phyloP scores from a whole-genome alignment of 805 yeast genomes.

The Wickerhamiella sergipiensis region DNA sequence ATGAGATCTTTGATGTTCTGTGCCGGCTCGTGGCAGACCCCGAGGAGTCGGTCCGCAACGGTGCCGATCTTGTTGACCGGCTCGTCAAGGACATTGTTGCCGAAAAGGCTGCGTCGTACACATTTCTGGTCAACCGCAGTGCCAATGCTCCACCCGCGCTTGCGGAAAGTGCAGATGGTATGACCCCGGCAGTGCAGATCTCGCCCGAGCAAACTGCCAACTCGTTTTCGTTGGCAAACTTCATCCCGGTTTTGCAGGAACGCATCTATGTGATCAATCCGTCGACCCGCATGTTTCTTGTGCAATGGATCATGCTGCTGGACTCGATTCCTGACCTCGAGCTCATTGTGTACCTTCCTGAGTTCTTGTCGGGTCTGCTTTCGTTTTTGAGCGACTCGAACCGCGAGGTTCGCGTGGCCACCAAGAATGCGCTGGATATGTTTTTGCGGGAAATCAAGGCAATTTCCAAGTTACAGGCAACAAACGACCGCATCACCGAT shows the following conservation, averaged over 20 bases:
- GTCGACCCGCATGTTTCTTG: constrained; percentile 77
- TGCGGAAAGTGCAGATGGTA: constrained; percentile 39
- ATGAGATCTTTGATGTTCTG: constrained; percentile 86
- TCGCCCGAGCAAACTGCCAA: constrained; percentile 33
- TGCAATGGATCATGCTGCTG: constrained; percentile 85
- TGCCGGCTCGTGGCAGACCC: constrained; percentile 83
- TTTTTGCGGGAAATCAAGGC: constrained; percentile 70
- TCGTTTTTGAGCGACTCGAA: constrained; percentile 71
- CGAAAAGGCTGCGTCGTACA: constrained; percentile 82
- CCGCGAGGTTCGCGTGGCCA: constrained; percentile 74
- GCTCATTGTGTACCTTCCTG: constrained; percentile 73
- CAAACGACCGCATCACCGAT: neutral
- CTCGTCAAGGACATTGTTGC: constrained; percentile 88
- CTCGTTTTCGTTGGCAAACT: constrained; percentile 70
- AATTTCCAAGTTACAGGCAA: constrained; percentile 50
- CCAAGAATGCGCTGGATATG: constrained; percentile 61
- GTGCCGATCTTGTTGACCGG: constrained; percentile 85
- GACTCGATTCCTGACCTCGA: constrained; percentile 90
- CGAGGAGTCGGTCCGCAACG: constrained; percentile 84
- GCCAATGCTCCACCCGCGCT: constrained; percentile 40
- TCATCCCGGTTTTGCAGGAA: constrained; percentile 83
- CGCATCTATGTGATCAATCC: constrained; percentile 88
- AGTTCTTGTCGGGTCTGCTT: constrained; percentile 73
- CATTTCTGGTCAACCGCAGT: constrained; percentile 45
- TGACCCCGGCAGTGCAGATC: constrained; percentile 20